A percentile compares a stretch with the other conserved stretches of the same genome.
phyloP scores from a whole-genome alignment of 2,329 filamentous ascomycete species.

The Aspergillus sergii region DNA sequence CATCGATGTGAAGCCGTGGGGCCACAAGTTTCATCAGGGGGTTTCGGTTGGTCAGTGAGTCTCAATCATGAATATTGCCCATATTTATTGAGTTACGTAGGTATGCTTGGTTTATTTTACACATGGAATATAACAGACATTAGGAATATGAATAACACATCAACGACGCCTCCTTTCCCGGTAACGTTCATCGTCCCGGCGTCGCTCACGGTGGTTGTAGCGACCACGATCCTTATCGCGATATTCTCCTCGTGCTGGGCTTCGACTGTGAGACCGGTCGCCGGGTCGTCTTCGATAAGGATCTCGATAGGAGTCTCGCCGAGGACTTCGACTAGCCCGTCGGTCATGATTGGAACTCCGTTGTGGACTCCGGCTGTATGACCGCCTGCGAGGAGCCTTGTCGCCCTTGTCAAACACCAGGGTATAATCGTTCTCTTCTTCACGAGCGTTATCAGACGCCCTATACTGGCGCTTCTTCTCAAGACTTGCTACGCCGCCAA shows the following conservation, averaged over 20 bases:
- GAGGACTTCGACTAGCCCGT: constrained; percentile 33
- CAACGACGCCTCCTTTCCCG: constrained; percentile 29
- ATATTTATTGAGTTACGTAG: neutral
- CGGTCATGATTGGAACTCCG: constrained; percentile 32
- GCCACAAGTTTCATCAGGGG: constrained; percentile 23
- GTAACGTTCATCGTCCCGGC: constrained; percentile 32
- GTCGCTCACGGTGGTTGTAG: constrained; percentile 37
- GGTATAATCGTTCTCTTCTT: constrained; percentile 62
- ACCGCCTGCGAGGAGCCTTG: constrained; percentile 26
- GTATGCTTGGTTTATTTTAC: neutral
- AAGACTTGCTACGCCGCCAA: constrained; percentile 83
- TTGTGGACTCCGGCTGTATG: constrained; percentile 52
- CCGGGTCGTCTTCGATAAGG: constrained; percentile 34
- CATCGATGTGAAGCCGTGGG: constrained; percentile 13
- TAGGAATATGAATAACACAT: constrained; percentile 2
- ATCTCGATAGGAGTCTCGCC: constrained; percentile 28
- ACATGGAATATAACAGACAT: neutral
- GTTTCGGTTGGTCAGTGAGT: neutral
- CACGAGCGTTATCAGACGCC: constrained; percentile 57
- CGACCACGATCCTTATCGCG: constrained; percentile 42
- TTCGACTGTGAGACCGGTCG: constrained; percentile 37
- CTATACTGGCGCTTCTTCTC: constrained; percentile 92
- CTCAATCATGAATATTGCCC: neutral
- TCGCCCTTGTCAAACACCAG: constrained; percentile 74
- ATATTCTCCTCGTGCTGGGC: constrained; percentile 30